phyloP scores from a whole-genome alignment of 2,329 filamentous ascomycete species.

The Apiospora marii region DNA sequence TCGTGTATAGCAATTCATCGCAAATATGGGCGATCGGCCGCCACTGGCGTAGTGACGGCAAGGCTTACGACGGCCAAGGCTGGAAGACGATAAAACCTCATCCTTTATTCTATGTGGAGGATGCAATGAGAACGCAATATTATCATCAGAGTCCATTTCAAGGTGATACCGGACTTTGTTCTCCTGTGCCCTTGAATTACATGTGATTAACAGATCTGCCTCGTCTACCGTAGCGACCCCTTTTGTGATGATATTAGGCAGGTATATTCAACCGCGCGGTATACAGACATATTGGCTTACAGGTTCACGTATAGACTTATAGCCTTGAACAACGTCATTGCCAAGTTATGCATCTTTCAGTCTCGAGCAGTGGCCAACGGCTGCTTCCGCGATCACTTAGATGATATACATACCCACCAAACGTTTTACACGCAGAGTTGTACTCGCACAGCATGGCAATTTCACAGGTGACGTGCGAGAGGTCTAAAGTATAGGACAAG shows the following conservation, averaged over 20 bases:
- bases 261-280: background rate
- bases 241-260: background rate
- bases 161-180: background rate
- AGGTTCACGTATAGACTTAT: background rate
- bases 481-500: background rate
- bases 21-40: background rate
- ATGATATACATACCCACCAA: background rate
- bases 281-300: background rate
- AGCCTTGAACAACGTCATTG: background rate
- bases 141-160: background rate
- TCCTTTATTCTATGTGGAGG: background rate
- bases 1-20: background rate
- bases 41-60: background rate
- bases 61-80: background rate
- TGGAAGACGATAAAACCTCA: background rate
- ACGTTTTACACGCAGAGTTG: background rate
- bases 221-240: background rate
- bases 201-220: background rate
- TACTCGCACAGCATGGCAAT: background rate
- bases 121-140: background rate
- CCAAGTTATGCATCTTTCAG: background rate
- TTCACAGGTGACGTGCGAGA: background rate
- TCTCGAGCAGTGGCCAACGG: background rate
- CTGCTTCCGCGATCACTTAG: background rate
- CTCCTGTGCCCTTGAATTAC: background rate